phyloP scores from a whole-genome alignment of 345 rosid genomes.

The Stellera chamaejasme region DNA sequence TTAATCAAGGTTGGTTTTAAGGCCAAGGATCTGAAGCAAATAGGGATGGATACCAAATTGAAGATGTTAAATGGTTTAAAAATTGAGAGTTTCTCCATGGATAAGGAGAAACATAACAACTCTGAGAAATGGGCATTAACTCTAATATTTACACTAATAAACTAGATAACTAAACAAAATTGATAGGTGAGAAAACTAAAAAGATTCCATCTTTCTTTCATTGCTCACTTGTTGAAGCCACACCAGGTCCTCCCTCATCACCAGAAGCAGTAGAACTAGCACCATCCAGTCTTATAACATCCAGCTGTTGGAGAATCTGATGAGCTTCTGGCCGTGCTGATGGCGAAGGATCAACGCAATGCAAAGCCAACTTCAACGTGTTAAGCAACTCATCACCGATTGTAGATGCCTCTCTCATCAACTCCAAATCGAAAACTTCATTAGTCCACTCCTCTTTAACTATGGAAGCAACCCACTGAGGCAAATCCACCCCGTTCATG shows the following conservation, averaged over 20 bases:
- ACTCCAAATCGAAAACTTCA: constrained; percentile 82
- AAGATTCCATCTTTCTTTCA: constrained; percentile 12
- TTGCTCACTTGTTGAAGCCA: constrained; percentile 36
- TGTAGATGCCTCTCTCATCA: constrained; percentile 58
- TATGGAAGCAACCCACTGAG: constrained; percentile 92
- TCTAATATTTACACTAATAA: constrained; percentile 30
- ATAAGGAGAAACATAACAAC: background rate
- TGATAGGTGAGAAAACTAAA: constrained; percentile 29
- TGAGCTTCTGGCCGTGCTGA: constrained; percentile 72
- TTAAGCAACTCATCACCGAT: constrained; percentile 79
- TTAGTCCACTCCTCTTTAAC: constrained; percentile 96
- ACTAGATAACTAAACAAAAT: constrained; percentile 3
- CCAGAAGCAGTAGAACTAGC: constrained; percentile 21
- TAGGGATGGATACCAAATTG: too few relatives aligned
- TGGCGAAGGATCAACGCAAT: constrained; percentile 90
- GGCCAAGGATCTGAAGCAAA: background rate
- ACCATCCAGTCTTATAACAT: constrained; percentile 56
- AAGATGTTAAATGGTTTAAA: too few relatives aligned
- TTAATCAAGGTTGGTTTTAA: too few relatives aligned
- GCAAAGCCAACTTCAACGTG: constrained; percentile 74
- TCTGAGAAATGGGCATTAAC: constrained; percentile 5
- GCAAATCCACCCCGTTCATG: constrained; percentile 73
- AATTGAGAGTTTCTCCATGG: too few relatives aligned
- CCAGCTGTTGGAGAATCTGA: constrained; percentile 61
- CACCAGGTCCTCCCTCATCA: constrained; percentile 39